Conservation (phyloP, 352 stramenopile species). For the Phytophthora brassicae region DNA sequence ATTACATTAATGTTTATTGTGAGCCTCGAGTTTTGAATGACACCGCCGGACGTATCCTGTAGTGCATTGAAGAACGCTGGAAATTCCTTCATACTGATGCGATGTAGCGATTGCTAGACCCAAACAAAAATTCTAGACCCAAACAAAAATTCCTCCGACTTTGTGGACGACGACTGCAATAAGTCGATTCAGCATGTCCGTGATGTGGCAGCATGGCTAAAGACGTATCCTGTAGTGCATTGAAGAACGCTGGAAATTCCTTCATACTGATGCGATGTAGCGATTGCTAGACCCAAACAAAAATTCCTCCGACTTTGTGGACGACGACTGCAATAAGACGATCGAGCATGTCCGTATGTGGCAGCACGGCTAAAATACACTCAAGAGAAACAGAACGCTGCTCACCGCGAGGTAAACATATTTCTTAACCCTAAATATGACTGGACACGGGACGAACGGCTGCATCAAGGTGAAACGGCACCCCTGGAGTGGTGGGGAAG, state of each 20-base stretch:
- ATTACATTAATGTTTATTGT: too few relatives aligned
- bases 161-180: neutral
- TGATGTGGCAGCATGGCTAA: neutral
- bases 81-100: too few relatives aligned
- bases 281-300: too few relatives aligned
- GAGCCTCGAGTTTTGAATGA: too few relatives aligned
- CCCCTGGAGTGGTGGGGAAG: conserved; percentile 5
- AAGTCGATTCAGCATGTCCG: neutral
- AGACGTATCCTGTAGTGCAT: too few relatives aligned
- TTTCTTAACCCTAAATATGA: conserved; percentile 5
- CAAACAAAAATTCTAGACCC: too few relatives aligned
- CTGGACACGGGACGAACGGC: neutral
- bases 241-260: too few relatives aligned
- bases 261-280: too few relatives aligned
- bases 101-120: too few relatives aligned
- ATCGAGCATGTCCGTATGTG: neutral
- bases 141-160: neutral
- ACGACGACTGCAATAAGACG: neutral
- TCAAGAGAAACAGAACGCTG: neutral
- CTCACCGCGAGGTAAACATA: neutral
- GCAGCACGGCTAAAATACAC: neutral
- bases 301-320: neutral
- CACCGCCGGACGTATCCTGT: too few relatives aligned
- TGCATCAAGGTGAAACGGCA: too few relatives aligned
- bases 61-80: too few relatives aligned